Percentiles rank a stretch among this genome's conserved stretches.
Evolutionary conservation across 2,329 filamentous ascomycete genomes (phyloP).

Genomic region (Cercospora sojina): DNA sequence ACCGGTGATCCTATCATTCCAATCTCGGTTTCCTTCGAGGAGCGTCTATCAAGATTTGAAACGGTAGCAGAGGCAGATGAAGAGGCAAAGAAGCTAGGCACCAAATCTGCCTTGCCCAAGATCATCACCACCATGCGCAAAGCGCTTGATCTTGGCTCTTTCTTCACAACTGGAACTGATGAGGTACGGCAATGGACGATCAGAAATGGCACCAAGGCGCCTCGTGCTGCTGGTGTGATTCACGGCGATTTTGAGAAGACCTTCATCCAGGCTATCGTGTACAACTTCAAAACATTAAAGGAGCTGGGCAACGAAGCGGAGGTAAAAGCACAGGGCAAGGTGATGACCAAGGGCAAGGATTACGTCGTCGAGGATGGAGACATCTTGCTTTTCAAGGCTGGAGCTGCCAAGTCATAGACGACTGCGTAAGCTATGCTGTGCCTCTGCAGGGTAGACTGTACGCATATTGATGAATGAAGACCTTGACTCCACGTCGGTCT

Average conservation of each 20-base stretch:
- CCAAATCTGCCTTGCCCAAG: constrained; percentile 88
- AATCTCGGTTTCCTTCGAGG: constrained; percentile 89
- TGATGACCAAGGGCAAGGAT: constrained; percentile 98
- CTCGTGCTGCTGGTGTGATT: constrained; percentile 94
- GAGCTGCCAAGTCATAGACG: constrained; percentile 64
- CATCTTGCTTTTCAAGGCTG: constrained; percentile 83
- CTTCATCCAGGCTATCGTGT: constrained; percentile 94
- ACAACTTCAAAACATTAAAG: constrained; percentile 79
- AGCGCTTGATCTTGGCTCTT: constrained; percentile 82
- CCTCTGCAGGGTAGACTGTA: not conserved
- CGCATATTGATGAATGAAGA: constrained; percentile 16
- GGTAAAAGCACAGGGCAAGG: constrained; percentile 90
- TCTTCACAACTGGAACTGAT: constrained; percentile 95
- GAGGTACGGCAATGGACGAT: constrained; percentile 99
- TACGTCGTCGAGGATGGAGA: constrained; percentile 86
- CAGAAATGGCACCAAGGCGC: constrained; percentile 93
- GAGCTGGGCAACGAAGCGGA: constrained; percentile 85
- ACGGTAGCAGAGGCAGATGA: constrained; percentile 73
- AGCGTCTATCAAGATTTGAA: constrained; percentile 79
- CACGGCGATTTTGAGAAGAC: constrained; percentile 99
- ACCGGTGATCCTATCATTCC: constrained; percentile 87
- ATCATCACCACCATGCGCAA: constrained; percentile 91
- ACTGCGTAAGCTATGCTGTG: not conserved
- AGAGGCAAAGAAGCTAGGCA: constrained; percentile 84
- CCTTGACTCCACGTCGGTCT: constrained; percentile 14